Conservation (phyloP, 176 grass and related monocot genomes). For the Zea mays region DNA sequence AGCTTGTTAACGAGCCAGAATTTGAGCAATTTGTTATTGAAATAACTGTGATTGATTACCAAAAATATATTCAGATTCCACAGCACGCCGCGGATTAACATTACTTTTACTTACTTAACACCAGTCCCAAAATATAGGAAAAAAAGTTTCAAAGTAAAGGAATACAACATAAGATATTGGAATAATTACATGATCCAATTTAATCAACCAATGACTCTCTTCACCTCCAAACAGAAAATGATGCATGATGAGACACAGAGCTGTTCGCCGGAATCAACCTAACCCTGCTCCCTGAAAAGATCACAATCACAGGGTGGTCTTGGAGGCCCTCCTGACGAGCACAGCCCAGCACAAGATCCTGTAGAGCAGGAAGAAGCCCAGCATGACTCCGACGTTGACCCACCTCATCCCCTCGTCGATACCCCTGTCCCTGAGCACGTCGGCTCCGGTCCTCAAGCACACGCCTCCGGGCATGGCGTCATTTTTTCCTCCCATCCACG, state of each 20-base stretch:
- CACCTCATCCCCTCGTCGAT: conserved; percentile 66
- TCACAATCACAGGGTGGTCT: conserved; percentile 54
- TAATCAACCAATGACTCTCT: neutral
- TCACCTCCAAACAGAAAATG: neutral
- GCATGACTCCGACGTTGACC: conserved; percentile 75
- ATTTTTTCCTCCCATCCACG: conserved; percentile 32
- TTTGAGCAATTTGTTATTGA: neutral
- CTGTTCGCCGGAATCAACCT: neutral
- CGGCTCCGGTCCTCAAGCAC: conserved; percentile 54
- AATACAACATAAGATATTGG: neutral
- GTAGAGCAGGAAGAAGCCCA: conserved; percentile 72
- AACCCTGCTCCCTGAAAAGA: neutral
- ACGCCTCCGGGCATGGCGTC: neutral
- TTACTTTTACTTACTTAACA: neutral
- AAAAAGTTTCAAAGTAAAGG: neutral
- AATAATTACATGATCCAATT: neutral
- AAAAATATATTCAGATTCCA: conserved; percentile 10
- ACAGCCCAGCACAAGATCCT: conserved; percentile 83
- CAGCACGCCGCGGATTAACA: neutral
- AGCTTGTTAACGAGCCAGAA: neutral
- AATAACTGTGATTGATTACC: neutral
- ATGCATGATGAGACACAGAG: neutral
- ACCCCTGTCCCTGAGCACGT: conserved; percentile 67
- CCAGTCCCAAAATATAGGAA: neutral
- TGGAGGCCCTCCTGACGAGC: conserved; percentile 72